Base-by-base conservation (phyloP, 2,329 filamentous ascomycete species). In the Colletotrichum sp. region DNA sequence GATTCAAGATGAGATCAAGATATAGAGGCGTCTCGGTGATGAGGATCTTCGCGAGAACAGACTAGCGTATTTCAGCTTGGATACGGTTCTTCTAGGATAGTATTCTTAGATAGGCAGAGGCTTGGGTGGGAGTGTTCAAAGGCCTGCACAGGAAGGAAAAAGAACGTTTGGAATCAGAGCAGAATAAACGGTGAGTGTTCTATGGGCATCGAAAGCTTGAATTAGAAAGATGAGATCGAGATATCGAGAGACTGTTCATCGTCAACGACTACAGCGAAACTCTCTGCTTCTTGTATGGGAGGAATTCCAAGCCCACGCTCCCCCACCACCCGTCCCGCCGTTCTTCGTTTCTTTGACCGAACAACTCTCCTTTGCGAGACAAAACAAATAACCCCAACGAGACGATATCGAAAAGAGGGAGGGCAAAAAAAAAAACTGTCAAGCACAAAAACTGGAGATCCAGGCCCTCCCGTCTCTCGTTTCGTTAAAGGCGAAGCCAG, bases 11-110 rank as follows among this genome's bases (percentile, higher is more conserved):
- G 21, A 57, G n/a, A 18, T 18, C 44, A 52, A 26, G 18, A 28
- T 13, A 72, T 44, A 24, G 52, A 34, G 39, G 60, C 32, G 32
- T 39, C 52, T 63, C 64, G 34, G 32, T 73, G 72, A 68, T 68
- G 32, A 69, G 24, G 70, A 76, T 76, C 39, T 64, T 44, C 63
- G 44, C 8, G 63, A 30, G 69, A 76, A 72, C 73, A 69, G 73
- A 64, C 73, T 73, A 57, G 70, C 63, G 73, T 64, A 32, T 63
- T 68, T 68, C 44, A 74, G 73, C 59, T 73, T 74, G 64, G 64
- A 60, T 65, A 8, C n/a, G 24, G 64, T 49, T 64, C 30, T 24
- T 57, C n/a, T 24, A n/a, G 30, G 44, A 28, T 39, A 28, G 10
- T 55, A 32, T 52, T 64, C 15, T n/a, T 5, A 3, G n/a, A 32